A percentile compares a stretch with the other conserved stretches of the same genome.
Evolutionary conservation across 768 basidiomycete genomes (phyloP).

Genomic region (Leccinum arenicola): DNA sequence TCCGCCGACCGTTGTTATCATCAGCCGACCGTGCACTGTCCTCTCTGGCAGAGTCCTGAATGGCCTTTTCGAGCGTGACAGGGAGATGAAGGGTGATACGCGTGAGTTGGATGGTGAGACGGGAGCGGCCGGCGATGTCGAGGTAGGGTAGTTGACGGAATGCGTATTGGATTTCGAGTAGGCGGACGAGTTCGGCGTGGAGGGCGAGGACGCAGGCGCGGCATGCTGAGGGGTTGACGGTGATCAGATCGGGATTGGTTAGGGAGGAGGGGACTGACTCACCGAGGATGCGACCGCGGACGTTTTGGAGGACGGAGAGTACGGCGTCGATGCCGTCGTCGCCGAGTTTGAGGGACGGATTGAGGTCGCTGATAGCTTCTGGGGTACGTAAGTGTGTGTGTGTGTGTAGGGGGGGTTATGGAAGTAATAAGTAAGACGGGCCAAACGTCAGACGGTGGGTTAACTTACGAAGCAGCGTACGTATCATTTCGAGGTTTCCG

Average conservation of each 20-base stretch:
- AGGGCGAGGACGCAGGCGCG: conserved; percentile 74
- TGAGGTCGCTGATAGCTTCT: conserved; percentile 80
- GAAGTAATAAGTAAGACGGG: background rate
- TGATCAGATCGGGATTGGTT: conserved; percentile 1
- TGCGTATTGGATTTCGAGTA: conserved; percentile 79
- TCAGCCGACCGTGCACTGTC: conserved; percentile 4
- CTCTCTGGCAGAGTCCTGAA: conserved; percentile 39
- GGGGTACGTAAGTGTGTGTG: background rate
- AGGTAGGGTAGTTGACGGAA: conserved; percentile 76
- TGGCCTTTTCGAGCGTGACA: conserved; percentile 67
- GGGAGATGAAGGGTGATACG: conserved; percentile 76
- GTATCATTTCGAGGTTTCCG: conserved; percentile 84
- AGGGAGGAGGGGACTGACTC: background rate
- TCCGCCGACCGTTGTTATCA: background rate
- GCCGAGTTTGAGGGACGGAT: conserved; percentile 71
- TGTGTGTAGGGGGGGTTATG: background rate
- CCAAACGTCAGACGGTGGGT: background rate
- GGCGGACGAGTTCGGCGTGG: conserved; percentile 66
- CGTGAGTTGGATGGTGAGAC: conserved; percentile 73
- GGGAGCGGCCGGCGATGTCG: conserved; percentile 71
- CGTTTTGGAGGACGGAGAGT: conserved; percentile 62
- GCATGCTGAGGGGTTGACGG: conserved; percentile 46
- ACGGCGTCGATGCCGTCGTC: conserved; percentile 79
- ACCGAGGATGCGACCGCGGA: conserved; percentile 78
- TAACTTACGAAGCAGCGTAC: conserved; percentile 66